A percentile compares a stretch with the other conserved stretches of the same genome.
phyloP scores from a whole-genome alignment of 768 basidiomycete species.

The Cyathus striatus region DNA sequence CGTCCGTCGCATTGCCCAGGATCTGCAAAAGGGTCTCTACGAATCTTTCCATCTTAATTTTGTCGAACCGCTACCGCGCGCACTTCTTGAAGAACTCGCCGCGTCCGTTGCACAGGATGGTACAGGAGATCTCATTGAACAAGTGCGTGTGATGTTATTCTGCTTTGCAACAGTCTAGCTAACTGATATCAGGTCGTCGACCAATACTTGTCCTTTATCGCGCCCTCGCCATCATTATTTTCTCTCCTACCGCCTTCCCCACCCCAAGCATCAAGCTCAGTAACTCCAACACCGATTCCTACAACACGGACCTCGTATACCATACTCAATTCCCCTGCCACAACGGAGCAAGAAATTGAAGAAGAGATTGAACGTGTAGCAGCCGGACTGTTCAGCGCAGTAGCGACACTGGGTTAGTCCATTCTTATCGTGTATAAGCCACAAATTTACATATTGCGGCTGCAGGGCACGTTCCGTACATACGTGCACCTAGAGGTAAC shows the following conservation, averaged over 20 bases:
- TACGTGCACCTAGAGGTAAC: conserved; percentile 91
- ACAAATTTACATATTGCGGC: conserved; percentile 2
- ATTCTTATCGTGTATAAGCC: not conserved
- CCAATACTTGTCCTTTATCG: conserved; percentile 95
- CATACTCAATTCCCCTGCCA: conserved; percentile 86
- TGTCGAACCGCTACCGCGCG: conserved; percentile 84
- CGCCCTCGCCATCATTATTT: conserved; percentile 89
- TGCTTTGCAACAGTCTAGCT: not conserved
- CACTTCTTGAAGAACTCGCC: conserved; percentile 91
- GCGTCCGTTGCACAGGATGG: conserved; percentile 81
- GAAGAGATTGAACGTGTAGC: conserved; percentile 90
- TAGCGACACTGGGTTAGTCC: conserved; percentile 78
- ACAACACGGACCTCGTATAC: conserved; percentile 64
- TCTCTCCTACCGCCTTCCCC: conserved; percentile 70
- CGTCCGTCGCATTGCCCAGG: conserved; percentile 87
- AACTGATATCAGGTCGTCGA: conserved; percentile 67
- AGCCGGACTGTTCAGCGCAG: conserved; percentile 84
- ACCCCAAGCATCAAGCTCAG: conserved; percentile 25
- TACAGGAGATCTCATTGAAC: conserved; percentile 75
- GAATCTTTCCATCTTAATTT: conserved; percentile 95
- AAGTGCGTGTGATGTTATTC: too few relatives aligned
- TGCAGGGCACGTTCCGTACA: conserved; percentile 87
- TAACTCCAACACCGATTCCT: conserved; percentile 28
- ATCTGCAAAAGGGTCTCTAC: conserved; percentile 85
- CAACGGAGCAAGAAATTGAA: conserved; percentile 88